Evolutionary conservation across 352 stramenopile species (phyloP).

Genomic region (Blastocystis sp.): DNA sequence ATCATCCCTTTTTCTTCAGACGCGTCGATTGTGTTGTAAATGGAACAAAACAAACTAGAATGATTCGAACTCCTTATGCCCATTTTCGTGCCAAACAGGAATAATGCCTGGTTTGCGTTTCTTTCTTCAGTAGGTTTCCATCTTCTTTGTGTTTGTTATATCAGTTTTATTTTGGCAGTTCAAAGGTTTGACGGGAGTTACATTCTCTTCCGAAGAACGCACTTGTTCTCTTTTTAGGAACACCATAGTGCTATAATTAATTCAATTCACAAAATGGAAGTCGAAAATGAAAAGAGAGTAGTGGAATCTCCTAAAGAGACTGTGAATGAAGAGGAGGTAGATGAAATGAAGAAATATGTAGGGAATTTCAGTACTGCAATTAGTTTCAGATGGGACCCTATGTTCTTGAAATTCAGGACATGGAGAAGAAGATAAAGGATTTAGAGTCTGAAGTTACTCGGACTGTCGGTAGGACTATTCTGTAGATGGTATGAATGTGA

Average conservation of each 20-base stretch:
- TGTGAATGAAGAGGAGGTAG: constrained; percentile 18
- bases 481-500: constrained; percentile 1
- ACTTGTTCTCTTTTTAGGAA: background rate
- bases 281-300: constrained; percentile 5
- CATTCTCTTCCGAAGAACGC: background rate
- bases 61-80: constrained; percentile 13
- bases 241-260: background rate
- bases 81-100: background rate
- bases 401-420: constrained; percentile 88
- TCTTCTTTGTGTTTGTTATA: background rate
- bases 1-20: constrained; percentile 48
- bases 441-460: constrained; percentile 86
- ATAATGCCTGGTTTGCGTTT: background rate
- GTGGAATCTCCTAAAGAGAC: background rate
- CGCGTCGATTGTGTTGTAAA: background rate
- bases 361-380: background rate
- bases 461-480: constrained; percentile 74
- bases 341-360: constrained; percentile 68
- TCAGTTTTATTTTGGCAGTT: background rate
- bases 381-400: constrained; percentile 81
- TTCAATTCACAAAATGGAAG: constrained; percentile 6
- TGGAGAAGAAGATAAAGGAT: constrained; percentile 98
- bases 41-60: background rate
- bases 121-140: too few species aligned
- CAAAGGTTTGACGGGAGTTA: background rate